Conservation (phyloP, 495 filamentous ascomycete species). For the Lasiosphaeria ovina region DNA sequence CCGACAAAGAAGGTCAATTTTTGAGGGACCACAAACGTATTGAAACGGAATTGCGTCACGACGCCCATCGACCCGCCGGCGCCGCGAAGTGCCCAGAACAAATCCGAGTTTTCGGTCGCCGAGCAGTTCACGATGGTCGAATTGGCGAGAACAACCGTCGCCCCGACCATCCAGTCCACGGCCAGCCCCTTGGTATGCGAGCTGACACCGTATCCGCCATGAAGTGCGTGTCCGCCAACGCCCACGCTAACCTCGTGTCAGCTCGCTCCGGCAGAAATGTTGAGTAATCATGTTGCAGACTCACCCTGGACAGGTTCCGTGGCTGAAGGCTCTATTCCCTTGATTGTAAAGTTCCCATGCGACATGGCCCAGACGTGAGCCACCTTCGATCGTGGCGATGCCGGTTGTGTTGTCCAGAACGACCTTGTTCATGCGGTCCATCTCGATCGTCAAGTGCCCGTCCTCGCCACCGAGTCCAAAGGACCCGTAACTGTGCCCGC, state of each 20-base stretch:
- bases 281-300: neutral
- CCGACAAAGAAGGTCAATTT: constrained; percentile 43
- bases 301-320: constrained; percentile 48
- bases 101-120: constrained; percentile 41
- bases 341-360: constrained; percentile 42
- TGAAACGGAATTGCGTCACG: constrained; percentile 43
- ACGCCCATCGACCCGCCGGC: constrained; percentile 45
- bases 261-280: neutral
- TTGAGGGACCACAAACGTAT: constrained; percentile 42
- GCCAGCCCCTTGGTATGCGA: constrained; percentile 45
- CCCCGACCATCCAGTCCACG: constrained; percentile 44
- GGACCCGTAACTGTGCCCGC: constrained; percentile 48
- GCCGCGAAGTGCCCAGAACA: constrained; percentile 47
- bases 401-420: constrained; percentile 35
- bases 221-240: constrained; percentile 43
- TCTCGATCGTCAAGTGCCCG: constrained; percentile 44
- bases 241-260: constrained; percentile 35
- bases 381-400: constrained; percentile 41
- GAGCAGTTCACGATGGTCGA: constrained; percentile 40
- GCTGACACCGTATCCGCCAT: constrained; percentile 45
- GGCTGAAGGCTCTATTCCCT: constrained; percentile 44
- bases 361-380: constrained; percentile 42
- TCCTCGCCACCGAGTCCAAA: constrained; percentile 49
- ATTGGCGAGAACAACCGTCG: constrained; percentile 45
- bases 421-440: constrained; percentile 46